Evolutionary conservation across 192 early-diverging fungal species (phyloP).

Genomic region (Backusella morwellensis): DNA sequence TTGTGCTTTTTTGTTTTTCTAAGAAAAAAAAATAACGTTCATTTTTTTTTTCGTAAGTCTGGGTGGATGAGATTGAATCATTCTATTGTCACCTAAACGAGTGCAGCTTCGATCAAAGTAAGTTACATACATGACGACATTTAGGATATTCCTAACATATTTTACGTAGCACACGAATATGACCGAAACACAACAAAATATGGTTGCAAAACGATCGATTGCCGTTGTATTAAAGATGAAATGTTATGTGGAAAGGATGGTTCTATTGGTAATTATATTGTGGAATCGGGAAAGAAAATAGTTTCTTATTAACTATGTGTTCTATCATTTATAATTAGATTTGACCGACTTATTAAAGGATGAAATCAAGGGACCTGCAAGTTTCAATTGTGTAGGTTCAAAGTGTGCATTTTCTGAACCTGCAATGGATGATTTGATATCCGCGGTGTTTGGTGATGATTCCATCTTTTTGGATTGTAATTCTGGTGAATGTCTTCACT

Average conservation of each 20-base stretch:
- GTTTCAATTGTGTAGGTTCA: constrained; percentile 58
- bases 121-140: background rate
- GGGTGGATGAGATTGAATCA: constrained; percentile 83
- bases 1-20: background rate
- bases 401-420: constrained; percentile 71
- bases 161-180: constrained; percentile 27
- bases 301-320: background rate
- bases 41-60: constrained; percentile 49
- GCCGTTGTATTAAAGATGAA: constrained; percentile 74
- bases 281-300: background rate
- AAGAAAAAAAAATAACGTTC: background rate
- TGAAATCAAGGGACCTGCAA: constrained; percentile 74
- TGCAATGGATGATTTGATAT: constrained; percentile 83
- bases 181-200: constrained; percentile 60
- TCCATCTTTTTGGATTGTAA: constrained; percentile 76
- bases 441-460: constrained; percentile 76
- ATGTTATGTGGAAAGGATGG: constrained; percentile 85
- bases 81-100: constrained; percentile 85
- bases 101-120: constrained; percentile 69
- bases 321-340: constrained; percentile 34
- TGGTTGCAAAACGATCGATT: constrained; percentile 73
- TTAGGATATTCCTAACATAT: background rate
- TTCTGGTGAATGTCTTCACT: constrained; percentile 87
- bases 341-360: constrained; percentile 77
- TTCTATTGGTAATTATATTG: constrained; percentile 53